These are phyloP conservation scores for Draba incana DNA, from an alignment of 345 rosid species.

Conservation along the genomic window DNA sequence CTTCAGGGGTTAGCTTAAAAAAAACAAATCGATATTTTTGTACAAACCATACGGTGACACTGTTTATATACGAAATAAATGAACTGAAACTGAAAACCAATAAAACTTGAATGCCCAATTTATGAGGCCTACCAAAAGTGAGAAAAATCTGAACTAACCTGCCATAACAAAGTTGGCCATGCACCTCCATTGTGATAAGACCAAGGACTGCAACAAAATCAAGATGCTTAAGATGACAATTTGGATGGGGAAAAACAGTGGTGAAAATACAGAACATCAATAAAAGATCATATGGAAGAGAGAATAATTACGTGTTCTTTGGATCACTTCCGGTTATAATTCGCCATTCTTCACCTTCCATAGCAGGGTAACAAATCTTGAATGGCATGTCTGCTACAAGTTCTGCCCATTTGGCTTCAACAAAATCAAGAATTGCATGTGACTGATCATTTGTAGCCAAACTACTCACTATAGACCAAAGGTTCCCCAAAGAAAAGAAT, in stretches of 20 bases:
- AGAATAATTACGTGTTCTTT: constrained; percentile 70
- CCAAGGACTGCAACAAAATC: constrained; percentile 75
- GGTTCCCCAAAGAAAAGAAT: constrained; percentile 86
- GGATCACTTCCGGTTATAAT: constrained; percentile 92
- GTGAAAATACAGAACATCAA: too few species aligned
- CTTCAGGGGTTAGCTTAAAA: too few species aligned
- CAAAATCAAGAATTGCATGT: constrained; percentile 83
- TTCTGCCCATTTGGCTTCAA: constrained; percentile 85
- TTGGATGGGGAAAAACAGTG: constrained; percentile 9
- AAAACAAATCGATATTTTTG: too few species aligned
- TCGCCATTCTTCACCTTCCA: constrained; percentile 89
- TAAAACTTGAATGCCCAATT: not conserved
- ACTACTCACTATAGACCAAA: constrained; percentile 78
- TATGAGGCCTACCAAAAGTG: not conserved
- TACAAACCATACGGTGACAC: too few species aligned
- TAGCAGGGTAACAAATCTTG: constrained; percentile 81
- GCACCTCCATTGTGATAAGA: constrained; percentile 96
- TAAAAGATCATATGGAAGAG: constrained; percentile 12
- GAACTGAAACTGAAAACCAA: too few species aligned
- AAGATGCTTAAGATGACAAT: constrained; percentile 18
- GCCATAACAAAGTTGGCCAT: constrained; percentile 97
- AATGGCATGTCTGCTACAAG: constrained; percentile 87
- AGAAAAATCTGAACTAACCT: constrained; percentile 56
- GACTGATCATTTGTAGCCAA: constrained; percentile 77
- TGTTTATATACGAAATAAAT: too few species aligned